Percentiles rank a stretch among this genome's conserved stretches.
These are phyloP conservation scores for Alternaria sp. DNA, from an alignment of 2,329 filamentous ascomycete genomes.

Conservation along the genomic window DNA sequence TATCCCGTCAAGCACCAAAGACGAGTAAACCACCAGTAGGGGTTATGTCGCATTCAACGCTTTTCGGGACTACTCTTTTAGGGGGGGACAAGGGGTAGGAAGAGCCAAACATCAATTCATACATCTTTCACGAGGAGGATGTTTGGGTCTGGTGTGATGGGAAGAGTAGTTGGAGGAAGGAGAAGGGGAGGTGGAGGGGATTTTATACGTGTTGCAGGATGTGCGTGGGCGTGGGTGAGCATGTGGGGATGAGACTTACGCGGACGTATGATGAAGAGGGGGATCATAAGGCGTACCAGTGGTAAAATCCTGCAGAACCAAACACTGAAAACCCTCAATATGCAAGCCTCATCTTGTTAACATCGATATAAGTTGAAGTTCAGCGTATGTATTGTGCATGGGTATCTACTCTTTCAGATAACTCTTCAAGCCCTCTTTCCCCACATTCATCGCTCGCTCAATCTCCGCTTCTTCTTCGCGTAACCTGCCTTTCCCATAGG, in stretches of 20 bases:
- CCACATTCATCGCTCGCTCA: conserved; percentile 71
- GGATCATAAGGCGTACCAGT: neutral
- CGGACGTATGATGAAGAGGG: neutral
- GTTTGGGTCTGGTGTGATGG: neutral
- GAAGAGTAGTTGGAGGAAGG: neutral
- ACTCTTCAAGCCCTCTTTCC: conserved; percentile 69
- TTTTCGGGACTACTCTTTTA: neutral
- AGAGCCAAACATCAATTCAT: neutral
- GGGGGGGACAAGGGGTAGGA: neutral
- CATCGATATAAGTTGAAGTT: neutral
- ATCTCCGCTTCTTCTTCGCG: conserved; percentile 72
- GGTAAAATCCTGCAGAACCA: neutral
- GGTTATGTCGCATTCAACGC: neutral
- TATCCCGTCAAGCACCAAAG: neutral
- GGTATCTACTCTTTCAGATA: conserved; percentile 56
- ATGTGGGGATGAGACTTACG: neutral
- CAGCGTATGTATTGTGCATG: neutral
- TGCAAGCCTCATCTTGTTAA: neutral
- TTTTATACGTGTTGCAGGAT: neutral
- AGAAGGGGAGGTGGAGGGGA: neutral
- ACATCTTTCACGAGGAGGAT: neutral
- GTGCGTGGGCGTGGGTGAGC: neutral
- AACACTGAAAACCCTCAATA: neutral
- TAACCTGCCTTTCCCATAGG: conserved; percentile 66
- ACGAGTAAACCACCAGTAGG: neutral